A percentile compares a stretch with the other conserved stretches of the same genome.
Evolutionary conservation across 768 basidiomycete genomes (phyloP).

Genomic region (Pluteus cervinus): DNA sequence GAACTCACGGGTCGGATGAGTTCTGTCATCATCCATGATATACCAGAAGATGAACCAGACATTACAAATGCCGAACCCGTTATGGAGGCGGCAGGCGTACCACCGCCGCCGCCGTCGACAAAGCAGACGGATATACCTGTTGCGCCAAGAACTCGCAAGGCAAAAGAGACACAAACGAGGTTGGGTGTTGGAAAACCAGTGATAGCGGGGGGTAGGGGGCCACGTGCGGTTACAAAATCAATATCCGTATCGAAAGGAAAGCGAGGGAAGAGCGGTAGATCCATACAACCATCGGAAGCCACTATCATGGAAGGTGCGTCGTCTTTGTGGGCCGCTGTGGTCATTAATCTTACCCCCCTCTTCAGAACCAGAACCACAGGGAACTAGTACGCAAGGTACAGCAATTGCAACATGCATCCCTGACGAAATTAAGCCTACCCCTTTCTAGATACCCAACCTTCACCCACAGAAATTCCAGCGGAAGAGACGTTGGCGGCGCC

Average conservation of each 20-base stretch:
- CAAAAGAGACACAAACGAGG: constrained; percentile 63
- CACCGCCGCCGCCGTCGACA: constrained; percentile 12
- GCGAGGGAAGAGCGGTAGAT: constrained; percentile 44
- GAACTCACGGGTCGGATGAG: constrained; percentile 33
- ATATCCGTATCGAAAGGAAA: constrained; percentile 42
- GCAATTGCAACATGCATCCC: neutral
- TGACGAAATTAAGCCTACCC: constrained; percentile 1
- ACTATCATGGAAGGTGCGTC: constrained; percentile 57
- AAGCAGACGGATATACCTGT: constrained; percentile 20
- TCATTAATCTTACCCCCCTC: constrained; percentile 1
- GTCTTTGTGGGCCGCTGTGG: neutral
- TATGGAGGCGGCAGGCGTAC: neutral
- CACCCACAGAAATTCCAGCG: neutral
- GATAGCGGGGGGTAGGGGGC: constrained; percentile 58
- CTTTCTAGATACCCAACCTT: neutral
- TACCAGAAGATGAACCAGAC: constrained; percentile 34
- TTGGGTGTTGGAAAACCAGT: constrained; percentile 71
- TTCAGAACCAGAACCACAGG: constrained; percentile 16
- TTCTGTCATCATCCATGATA: constrained; percentile 44
- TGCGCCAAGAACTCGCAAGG: constrained; percentile 51
- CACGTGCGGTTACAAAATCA: constrained; percentile 60
- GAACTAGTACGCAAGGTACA: neutral
- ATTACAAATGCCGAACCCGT: constrained; percentile 12
- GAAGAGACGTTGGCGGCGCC: neutral
- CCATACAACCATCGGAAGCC: constrained; percentile 43